These are phyloP conservation scores for Gaertneriomyces semiglobifer DNA, from an alignment of 192 early-diverging fungal species.

Conservation along the genomic window DNA sequence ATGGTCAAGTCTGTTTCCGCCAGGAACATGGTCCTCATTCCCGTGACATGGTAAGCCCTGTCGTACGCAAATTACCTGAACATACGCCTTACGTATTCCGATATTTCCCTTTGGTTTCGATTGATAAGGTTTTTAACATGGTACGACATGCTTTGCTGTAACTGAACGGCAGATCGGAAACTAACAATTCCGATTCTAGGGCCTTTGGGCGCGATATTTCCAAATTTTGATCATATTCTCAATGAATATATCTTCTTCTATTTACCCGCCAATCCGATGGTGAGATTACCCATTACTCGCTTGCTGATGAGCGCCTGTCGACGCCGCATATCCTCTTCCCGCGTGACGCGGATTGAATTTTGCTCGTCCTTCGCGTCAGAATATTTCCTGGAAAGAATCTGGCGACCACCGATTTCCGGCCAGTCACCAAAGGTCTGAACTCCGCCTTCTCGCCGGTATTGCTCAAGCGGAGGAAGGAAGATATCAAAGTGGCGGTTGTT, in stretches of 20 bases:
- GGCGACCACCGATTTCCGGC: background rate
- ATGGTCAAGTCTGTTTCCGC: conserved; percentile 62
- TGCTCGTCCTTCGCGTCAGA: background rate
- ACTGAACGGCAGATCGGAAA: background rate
- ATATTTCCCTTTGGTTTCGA: background rate
- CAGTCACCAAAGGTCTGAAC: background rate
- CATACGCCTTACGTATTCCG: background rate
- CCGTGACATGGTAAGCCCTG: conserved; percentile 57
- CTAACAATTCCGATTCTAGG: background rate
- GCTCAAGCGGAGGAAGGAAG: background rate
- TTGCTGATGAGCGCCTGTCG: background rate
- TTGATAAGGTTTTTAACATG: conserved; percentile 29
- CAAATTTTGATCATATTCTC: conserved; percentile 21
- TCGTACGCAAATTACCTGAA: background rate
- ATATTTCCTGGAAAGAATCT: background rate
- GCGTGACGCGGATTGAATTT: background rate
- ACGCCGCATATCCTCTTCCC: background rate
- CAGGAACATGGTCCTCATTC: conserved; percentile 73
- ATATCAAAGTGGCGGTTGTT: conserved; percentile 3
- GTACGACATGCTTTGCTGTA: background rate
- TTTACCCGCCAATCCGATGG: background rate
- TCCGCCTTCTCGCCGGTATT: background rate
- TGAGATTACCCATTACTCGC: background rate
- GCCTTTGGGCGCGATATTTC: conserved; percentile 31
- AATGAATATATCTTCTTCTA: background rate